phyloP scores from a whole-genome alignment of 2,329 filamentous ascomycete species.

The Paecilomyces variotii region DNA sequence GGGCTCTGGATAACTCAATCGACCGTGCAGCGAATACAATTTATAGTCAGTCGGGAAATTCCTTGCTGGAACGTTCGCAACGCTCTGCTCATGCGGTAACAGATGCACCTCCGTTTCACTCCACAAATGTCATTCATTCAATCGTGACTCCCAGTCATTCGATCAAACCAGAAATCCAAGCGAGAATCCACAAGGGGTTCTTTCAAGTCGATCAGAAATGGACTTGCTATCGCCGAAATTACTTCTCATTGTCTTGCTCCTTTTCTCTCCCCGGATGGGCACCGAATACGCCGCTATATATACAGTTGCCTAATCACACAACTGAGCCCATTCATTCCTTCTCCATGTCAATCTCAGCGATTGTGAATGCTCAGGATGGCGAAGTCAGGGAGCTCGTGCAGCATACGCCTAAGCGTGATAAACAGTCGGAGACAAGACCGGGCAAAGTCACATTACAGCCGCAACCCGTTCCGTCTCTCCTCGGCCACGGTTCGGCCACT shows the following conservation, averaged over 20 bases:
- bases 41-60: constrained; percentile 17
- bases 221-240: constrained; percentile 90
- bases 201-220: constrained; percentile 73
- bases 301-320: constrained; percentile 40
- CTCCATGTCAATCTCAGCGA: constrained; percentile 76
- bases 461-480: constrained; percentile 47
- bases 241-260: constrained; percentile 77
- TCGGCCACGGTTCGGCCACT: constrained; percentile 17
- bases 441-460: constrained; percentile 61
- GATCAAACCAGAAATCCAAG: constrained; percentile 65
- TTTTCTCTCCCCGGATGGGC: constrained; percentile 61
- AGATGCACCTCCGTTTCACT: constrained; percentile 37
- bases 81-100: constrained; percentile 20
- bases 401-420: constrained; percentile 86
- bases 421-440: constrained; percentile 70
- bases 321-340: constrained; percentile 61
- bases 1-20: constrained; percentile 22
- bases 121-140: constrained; percentile 28
- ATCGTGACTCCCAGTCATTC: constrained; percentile 31
- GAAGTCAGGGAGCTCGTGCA: constrained; percentile 80
- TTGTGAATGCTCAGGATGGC: constrained; percentile 65
- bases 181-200: constrained; percentile 82
- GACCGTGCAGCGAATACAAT: constrained; percentile 22
- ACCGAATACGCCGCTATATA: constrained; percentile 47
- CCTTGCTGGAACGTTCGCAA: constrained; percentile 18